These are phyloP conservation scores for Hygrocybe punicea DNA, from an alignment of 768 basidiomycete genomes.

Conservation along the genomic window DNA sequence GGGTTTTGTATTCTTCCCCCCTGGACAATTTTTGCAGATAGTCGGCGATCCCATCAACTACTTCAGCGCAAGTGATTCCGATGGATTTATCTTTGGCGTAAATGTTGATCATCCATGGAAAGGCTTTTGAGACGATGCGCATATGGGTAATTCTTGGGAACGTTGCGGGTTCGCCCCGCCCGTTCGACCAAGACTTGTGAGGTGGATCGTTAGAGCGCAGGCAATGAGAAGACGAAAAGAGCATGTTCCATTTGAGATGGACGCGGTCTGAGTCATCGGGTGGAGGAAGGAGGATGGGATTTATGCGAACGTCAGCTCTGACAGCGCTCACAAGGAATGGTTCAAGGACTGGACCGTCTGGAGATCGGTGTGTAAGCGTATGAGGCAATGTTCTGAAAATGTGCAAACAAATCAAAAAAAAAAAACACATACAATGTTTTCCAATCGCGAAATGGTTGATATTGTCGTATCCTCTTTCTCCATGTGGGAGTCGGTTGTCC, in stretches of 20 bases:
- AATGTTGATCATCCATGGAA: conserved; percentile 57
- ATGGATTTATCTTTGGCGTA: conserved; percentile 40
- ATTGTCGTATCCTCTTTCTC: conserved; percentile 16
- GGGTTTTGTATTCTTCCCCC: conserved; percentile 49
- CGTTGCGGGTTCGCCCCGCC: conserved; percentile 63
- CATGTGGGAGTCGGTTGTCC: not conserved
- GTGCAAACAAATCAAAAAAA: not conserved
- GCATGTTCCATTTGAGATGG: conserved; percentile 72
- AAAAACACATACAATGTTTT: conserved; percentile 30
- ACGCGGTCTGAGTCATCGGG: conserved; percentile 42
- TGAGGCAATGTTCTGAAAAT: no score
- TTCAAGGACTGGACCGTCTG: conserved; percentile 70
- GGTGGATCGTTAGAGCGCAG: conserved; percentile 59
- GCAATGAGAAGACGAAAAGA: conserved; percentile 57
- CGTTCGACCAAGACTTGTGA: conserved; percentile 62
- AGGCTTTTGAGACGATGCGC: conserved; percentile 48
- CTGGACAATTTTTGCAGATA: conserved; percentile 51
- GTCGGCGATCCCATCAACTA: conserved; percentile 52
- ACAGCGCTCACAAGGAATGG: conserved; percentile 55
- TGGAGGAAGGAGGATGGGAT: conserved; percentile 57
- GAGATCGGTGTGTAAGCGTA: not conserved
- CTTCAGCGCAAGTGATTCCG: conserved; percentile 67
- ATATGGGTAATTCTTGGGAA: conserved; percentile 56
- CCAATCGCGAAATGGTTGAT: conserved; percentile 34
- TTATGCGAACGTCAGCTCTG: conserved; percentile 46